These are phyloP conservation scores for Letharia lupina DNA, from an alignment of 495 filamentous ascomycete genomes.

Conservation along the genomic window DNA sequence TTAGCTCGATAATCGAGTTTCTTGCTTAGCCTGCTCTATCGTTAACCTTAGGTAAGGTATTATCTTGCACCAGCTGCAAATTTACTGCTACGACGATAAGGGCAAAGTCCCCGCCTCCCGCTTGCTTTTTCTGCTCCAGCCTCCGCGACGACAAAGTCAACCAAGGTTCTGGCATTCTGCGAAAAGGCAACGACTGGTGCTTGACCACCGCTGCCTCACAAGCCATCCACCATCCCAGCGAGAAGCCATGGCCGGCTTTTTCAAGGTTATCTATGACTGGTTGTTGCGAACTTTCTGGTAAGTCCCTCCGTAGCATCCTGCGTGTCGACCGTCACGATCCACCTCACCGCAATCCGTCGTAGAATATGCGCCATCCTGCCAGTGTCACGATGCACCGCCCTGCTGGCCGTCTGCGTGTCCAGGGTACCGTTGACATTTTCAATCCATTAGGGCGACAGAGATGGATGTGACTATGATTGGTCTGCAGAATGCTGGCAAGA, in stretches of 20 bases:
- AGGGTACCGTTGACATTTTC: constrained; percentile 16
- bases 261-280: constrained; percentile 96
- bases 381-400: neutral
- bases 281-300: constrained; percentile 96
- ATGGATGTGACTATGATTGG: constrained; percentile 99
- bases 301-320: constrained; percentile 29
- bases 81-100: constrained; percentile 19
- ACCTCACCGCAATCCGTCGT: neutral
- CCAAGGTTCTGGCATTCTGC: constrained; percentile 19
- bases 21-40: neutral
- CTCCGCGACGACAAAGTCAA: constrained; percentile 13
- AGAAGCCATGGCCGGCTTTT: constrained; percentile 67
- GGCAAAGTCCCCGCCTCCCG: constrained; percentile 22
- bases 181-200: constrained; percentile 19
- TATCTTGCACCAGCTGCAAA: neutral
- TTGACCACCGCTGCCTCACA: constrained; percentile 11
- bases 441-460: constrained; percentile 73
- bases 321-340: neutral
- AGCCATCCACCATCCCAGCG: constrained; percentile 13
- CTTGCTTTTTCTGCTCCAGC: constrained; percentile 12
- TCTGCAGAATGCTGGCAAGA: constrained; percentile 96
- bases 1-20: neutral
- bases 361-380: neutral
- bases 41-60: too few species aligned
- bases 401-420: neutral